Conservation (phyloP, 768 basidiomycete species). For the Rhodocollybia butyracea region DNA sequence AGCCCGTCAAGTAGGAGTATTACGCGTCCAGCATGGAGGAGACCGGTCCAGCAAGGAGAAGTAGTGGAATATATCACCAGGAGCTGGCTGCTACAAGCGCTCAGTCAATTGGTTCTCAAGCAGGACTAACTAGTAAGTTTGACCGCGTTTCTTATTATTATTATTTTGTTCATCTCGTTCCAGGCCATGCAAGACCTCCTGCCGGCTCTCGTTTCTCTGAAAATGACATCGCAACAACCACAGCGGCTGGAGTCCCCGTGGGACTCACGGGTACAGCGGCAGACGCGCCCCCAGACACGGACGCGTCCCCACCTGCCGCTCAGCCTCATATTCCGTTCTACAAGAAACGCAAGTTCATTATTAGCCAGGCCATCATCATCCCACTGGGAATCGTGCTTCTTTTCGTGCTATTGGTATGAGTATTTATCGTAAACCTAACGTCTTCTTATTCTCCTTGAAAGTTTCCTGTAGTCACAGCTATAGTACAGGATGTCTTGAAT, state of each 20-base stretch:
- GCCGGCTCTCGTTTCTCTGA: slow-evolving; percentile 25
- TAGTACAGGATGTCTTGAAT: slow-evolving; percentile 63
- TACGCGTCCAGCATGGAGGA: slow-evolving; percentile 28
- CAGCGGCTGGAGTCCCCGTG: slow-evolving; percentile 12
- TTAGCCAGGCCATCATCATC: slow-evolving; percentile 46
- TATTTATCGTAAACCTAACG: not conserved
- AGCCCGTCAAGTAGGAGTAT: not conserved
- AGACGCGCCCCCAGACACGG: slow-evolving; percentile 6
- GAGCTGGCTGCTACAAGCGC: slow-evolving; percentile 22
- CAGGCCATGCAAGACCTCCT: slow-evolving; percentile 27
- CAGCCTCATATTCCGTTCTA: slow-evolving; percentile 36
- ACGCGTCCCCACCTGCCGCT: slow-evolving; percentile 15
- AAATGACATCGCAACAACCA: slow-evolving; percentile 15
- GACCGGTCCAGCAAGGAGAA: slow-evolving; percentile 28
- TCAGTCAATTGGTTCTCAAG: slow-evolving; percentile 27
- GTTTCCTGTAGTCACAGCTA: slow-evolving; percentile 66
- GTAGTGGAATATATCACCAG: slow-evolving; percentile 32
- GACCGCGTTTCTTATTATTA: not conserved
- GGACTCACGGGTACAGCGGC: slow-evolving; percentile 2
- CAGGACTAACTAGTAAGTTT: slow-evolving; percentile 31
- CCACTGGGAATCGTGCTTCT: slow-evolving; percentile 58
- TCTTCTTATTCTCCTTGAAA: not conserved
- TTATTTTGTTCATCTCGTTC: not conserved
- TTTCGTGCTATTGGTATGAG: slow-evolving; percentile 49
- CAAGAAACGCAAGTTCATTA: slow-evolving; percentile 63